phyloP scores from a whole-genome alignment of 2,329 filamentous ascomycete species.

The Botryotinia calthae region DNA sequence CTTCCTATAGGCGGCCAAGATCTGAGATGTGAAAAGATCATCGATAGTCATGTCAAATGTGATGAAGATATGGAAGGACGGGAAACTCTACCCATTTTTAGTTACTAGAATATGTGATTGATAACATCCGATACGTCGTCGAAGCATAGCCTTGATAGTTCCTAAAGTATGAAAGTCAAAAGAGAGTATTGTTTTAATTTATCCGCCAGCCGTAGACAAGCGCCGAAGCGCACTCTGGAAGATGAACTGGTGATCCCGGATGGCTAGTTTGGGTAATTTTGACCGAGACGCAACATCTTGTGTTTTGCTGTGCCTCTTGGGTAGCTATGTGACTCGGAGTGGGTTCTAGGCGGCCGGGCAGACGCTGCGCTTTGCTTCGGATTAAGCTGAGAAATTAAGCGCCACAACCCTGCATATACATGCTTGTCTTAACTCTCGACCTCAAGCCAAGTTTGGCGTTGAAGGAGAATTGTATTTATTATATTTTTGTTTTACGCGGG shows the following conservation, averaged over 20 bases:
- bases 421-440: constrained; percentile 10
- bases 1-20: constrained; percentile 2
- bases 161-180: background rate
- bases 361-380: background rate
- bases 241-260: background rate
- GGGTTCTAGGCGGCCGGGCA: background rate
- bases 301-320: constrained; percentile 6
- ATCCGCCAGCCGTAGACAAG: background rate
- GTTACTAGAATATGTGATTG: background rate
- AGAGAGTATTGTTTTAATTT: background rate
- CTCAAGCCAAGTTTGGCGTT: background rate
- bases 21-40: background rate
- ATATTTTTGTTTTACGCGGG: background rate
- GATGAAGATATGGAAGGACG: background rate
- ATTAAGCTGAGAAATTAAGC: constrained; percentile 10
- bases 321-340: background rate
- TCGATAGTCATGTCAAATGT: constrained; percentile 1
- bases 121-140: background rate
- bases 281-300: background rate
- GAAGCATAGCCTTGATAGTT: background rate
- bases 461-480: background rate
- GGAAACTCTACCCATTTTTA: background rate
- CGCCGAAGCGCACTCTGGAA: constrained; percentile 8
- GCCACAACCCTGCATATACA: constrained; percentile 10
- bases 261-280: background rate